Conservation (phyloP, 2,329 filamentous ascomycete genomes). For the Clarireedia hainanense region DNA sequence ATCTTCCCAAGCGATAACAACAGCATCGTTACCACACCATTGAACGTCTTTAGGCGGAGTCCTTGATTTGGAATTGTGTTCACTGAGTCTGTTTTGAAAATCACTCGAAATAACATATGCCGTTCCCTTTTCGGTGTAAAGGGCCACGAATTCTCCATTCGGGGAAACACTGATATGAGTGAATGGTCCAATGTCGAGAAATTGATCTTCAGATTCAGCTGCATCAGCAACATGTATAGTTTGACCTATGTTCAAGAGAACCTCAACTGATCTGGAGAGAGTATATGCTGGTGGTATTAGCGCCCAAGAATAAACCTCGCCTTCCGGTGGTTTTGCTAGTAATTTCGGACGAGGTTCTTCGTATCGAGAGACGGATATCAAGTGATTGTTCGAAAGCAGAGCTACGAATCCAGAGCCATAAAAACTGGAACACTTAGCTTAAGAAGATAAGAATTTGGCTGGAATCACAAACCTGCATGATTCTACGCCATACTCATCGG, state of each 20-base stretch:
- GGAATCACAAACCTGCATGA: slow-evolving; percentile 54
- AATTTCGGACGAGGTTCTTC: slow-evolving; percentile 81
- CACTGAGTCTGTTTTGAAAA: slow-evolving; percentile 85
- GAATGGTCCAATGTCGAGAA: slow-evolving; percentile 88
- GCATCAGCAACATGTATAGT: slow-evolving; percentile 85
- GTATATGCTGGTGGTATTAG: slow-evolving; percentile 83
- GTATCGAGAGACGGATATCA: slow-evolving; percentile 84
- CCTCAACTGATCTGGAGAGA: slow-evolving; percentile 86
- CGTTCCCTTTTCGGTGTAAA: slow-evolving; percentile 79
- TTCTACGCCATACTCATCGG: slow-evolving; percentile 79
- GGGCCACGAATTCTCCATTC: slow-evolving; percentile 77
- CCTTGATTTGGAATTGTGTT: slow-evolving; percentile 82
- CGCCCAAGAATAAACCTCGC: slow-evolving; percentile 79
- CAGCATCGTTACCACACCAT: slow-evolving; percentile 94
- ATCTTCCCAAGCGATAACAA: slow-evolving; percentile 93
- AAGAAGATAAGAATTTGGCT: not conserved
- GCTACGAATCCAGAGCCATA: slow-evolving; percentile 91
- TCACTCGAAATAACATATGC: slow-evolving; percentile 93
- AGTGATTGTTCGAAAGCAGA: slow-evolving; percentile 76
- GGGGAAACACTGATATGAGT: slow-evolving; percentile 85
- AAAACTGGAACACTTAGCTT: slow-evolving; percentile 42
- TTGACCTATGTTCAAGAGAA: slow-evolving; percentile 73
- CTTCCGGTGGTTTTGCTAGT: slow-evolving; percentile 68
- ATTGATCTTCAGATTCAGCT: slow-evolving; percentile 82
- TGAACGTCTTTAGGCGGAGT: slow-evolving; percentile 81